Conservation (phyloP, 2,329 filamentous ascomycete genomes). For the Nothomitra cinnamomea region DNA sequence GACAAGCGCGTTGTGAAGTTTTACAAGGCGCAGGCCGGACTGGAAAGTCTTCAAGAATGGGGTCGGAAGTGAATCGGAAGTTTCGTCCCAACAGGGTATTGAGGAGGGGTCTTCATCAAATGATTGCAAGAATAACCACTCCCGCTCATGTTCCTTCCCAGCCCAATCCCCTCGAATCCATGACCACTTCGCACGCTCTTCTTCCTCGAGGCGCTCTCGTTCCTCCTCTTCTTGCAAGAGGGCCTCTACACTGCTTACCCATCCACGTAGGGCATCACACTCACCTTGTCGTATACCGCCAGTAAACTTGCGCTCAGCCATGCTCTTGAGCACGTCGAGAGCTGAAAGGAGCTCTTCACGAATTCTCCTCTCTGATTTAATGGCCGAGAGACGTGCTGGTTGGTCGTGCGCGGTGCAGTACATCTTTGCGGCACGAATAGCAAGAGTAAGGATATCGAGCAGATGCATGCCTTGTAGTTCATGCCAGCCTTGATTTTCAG, state of each 20-base stretch:
- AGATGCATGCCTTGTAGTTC: conserved; percentile 86
- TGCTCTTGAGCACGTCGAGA: conserved; percentile 80
- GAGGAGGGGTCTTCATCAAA: conserved; percentile 44
- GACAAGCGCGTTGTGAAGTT: conserved; percentile 79
- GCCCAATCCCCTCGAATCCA: conserved; percentile 73
- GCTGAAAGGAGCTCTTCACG: conserved; percentile 70
- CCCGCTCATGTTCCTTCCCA: conserved; percentile 56
- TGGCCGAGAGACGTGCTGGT: conserved; percentile 66
- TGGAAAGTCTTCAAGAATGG: conserved; percentile 57
- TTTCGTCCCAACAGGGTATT: conserved; percentile 44
- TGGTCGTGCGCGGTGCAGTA: conserved; percentile 92
- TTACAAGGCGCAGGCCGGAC: conserved; percentile 65
- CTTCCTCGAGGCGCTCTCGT: conserved; percentile 55
- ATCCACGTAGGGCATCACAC: conserved; percentile 53
- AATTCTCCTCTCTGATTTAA: conserved; percentile 75
- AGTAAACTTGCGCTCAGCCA: conserved; percentile 74
- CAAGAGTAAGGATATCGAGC: conserved; percentile 79
- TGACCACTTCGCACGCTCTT: conserved; percentile 55
- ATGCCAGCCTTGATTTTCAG: conserved; percentile 47
- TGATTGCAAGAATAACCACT: conserved; percentile 64
- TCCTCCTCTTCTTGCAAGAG: conserved; percentile 64
- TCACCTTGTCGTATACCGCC: conserved; percentile 70
- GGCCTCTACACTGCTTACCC: conserved; percentile 62
- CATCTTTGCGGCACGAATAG: conserved; percentile 88
- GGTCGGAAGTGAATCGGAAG: conserved; percentile 37